These are phyloP conservation scores for Saprolegnia diclina DNA, from an alignment of 352 stramenopile genomes.

Conservation along the genomic window DNA sequence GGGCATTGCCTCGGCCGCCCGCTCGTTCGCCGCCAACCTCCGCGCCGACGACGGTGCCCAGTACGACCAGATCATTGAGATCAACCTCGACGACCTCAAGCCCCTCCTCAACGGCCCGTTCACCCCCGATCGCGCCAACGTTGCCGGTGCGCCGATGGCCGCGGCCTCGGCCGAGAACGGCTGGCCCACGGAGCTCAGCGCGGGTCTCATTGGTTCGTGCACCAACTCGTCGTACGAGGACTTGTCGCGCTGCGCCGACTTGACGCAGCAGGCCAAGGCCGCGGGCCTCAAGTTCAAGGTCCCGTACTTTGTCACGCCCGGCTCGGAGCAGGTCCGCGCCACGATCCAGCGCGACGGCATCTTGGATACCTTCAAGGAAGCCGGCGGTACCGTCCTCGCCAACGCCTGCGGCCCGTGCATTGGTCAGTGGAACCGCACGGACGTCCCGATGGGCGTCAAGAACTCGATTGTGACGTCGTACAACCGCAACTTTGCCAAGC, in stretches of 20 bases:
- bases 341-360: conserved; percentile 90
- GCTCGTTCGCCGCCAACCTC: conserved; percentile 84
- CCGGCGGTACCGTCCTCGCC: conserved; percentile 83
- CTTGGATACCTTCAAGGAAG: conserved; percentile 84
- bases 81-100: conserved; percentile 88
- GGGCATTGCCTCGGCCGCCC: conserved; percentile 83
- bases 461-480: conserved; percentile 95
- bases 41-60: conserved; percentile 84
- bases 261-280: conserved; percentile 78
- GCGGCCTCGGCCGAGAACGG: conserved; percentile 77
- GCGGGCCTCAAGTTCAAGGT: conserved; percentile 89
- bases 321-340: conserved; percentile 89
- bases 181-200: conserved; percentile 86
- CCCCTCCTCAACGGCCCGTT: conserved; percentile 90
- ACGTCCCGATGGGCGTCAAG: conserved; percentile 81
- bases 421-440: conserved; percentile 91
- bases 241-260: conserved; percentile 86
- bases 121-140: conserved; percentile 87
- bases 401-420: conserved; percentile 93
- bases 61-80: conserved; percentile 92
- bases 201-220: conserved; percentile 91
- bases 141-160: conserved; percentile 63
- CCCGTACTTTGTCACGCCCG: conserved; percentile 89
- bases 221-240: conserved; percentile 95
- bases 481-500: conserved; percentile 94